phyloP scores from a whole-genome alignment of 257 asterid species.

The Fraxinus anomala region DNA sequence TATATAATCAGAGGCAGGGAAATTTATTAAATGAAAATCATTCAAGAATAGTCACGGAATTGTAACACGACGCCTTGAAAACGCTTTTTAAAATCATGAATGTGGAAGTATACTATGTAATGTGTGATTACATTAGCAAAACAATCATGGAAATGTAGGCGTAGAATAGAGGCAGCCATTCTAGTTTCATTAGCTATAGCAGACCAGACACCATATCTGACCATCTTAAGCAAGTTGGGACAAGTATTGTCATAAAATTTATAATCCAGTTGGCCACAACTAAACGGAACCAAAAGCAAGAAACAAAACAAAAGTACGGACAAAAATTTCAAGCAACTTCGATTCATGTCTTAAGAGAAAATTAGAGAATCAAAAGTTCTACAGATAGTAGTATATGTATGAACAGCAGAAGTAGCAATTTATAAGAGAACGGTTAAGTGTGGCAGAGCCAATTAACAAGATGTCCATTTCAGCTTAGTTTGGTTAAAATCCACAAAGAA shows the following conservation, averaged over 20 bases:
- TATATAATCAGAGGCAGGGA: conserved; percentile 20
- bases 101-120: not conserved
- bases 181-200: conserved; percentile 75
- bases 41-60: not conserved
- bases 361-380: conserved; percentile 6
- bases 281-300: conserved; percentile 36
- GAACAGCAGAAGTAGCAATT: conserved; percentile 29
- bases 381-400: not conserved
- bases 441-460: conserved; percentile 33
- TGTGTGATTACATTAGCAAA: conserved; percentile 49
- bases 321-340: conserved; percentile 15
- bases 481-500: conserved; percentile 36
- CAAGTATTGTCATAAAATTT: conserved; percentile 53
- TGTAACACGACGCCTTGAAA: too few relatives aligned
- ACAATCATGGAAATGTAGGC: conserved; percentile 80
- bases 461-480: conserved; percentile 45
- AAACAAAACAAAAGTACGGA: conserved; percentile 31
- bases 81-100: not conserved
- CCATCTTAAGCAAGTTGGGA: conserved; percentile 55
- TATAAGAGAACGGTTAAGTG: conserved; percentile 39
- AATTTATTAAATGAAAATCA: not conserved
- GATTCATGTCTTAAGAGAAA: conserved; percentile 24
- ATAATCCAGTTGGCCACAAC: conserved; percentile 56
- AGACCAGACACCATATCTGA: conserved; percentile 57
- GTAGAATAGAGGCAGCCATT: conserved; percentile 77